These are phyloP conservation scores for Francoa sonchifolia DNA, from an alignment of 441 rosid genomes.

Conservation along the genomic window DNA sequence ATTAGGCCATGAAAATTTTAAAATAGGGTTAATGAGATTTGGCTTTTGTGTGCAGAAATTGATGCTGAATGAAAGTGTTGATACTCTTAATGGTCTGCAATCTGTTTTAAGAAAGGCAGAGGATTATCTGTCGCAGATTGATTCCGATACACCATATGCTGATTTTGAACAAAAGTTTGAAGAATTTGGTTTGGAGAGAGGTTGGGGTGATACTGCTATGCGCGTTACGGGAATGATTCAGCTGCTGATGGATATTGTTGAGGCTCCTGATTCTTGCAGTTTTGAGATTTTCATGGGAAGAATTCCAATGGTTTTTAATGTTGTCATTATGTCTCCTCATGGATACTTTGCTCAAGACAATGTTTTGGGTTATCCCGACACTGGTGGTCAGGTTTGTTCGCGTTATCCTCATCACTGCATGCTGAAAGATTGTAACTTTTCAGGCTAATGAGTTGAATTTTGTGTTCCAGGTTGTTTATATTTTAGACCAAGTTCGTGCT, in stretches of 20 bases:
- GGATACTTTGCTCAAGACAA: slow-evolving; percentile 95
- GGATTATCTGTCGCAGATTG: slow-evolving; percentile 70
- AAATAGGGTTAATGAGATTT: no score
- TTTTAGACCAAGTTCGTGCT: slow-evolving; percentile 96
- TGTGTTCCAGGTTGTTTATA: slow-evolving; percentile 63
- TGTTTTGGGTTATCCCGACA: slow-evolving; percentile 93
- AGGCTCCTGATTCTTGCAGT: slow-evolving; percentile 89
- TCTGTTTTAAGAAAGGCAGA: slow-evolving; percentile 76
- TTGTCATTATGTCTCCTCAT: slow-evolving; percentile 81
- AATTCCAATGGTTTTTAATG: slow-evolving; percentile 87
- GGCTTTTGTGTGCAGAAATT: slow-evolving; percentile 47
- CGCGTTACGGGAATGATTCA: slow-evolving; percentile 71
- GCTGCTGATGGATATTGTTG: slow-evolving; percentile 82
- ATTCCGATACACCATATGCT: slow-evolving; percentile 42
- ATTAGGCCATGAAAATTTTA: no score
- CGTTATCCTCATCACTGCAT: no score
- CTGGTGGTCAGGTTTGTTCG: slow-evolving; percentile 99
- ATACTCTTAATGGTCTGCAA: slow-evolving; percentile 55
- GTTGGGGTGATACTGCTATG: slow-evolving; percentile 80
- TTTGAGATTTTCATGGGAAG: slow-evolving; percentile 72
- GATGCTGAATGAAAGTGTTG: slow-evolving; percentile 75
- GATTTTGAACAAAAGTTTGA: slow-evolving; percentile 54
- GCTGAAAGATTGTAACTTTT: no score
- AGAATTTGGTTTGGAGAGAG: slow-evolving; percentile 84
- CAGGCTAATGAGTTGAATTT: no score